Evolutionary conservation across 1,284 basidiomycete species (phyloP).

Genomic region (Fistulinella staudtii): DNA sequence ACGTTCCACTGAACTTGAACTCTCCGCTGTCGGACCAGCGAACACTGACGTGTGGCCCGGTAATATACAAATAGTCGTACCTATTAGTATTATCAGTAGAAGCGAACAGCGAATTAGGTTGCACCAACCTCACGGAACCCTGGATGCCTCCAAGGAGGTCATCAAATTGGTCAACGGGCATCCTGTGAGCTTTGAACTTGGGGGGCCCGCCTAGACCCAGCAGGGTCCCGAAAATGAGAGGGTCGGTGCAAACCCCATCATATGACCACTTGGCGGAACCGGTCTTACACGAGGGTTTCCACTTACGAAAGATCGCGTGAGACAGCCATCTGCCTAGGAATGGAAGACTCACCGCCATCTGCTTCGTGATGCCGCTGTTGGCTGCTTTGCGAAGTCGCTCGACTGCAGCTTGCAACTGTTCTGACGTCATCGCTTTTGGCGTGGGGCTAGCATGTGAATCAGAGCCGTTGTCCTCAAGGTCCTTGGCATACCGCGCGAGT

Average conservation of each 20-base stretch:
- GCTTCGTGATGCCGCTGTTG: slow-evolving; percentile 51
- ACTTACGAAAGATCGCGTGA: slow-evolving; percentile 32
- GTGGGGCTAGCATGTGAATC: slow-evolving; percentile 7
- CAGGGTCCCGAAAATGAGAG: slow-evolving; percentile 48
- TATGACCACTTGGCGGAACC: slow-evolving; percentile 49
- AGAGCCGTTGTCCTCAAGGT: slow-evolving; percentile 39
- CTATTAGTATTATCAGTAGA: slow-evolving; percentile 1
- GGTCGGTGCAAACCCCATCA: slow-evolving; percentile 52
- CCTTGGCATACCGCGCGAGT: slow-evolving; percentile 44
- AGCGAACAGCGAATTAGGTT: background rate
- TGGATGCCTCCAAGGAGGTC: slow-evolving; percentile 33
- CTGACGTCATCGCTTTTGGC: slow-evolving; percentile 37
- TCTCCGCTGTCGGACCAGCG: slow-evolving; percentile 50
- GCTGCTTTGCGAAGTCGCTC: slow-evolving; percentile 46
- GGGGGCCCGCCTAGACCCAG: slow-evolving; percentile 45
- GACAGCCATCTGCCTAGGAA: background rate
- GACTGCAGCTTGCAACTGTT: slow-evolving; percentile 42
- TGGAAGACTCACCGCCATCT: slow-evolving; percentile 40
- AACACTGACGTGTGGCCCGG: slow-evolving; percentile 44
- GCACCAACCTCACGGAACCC: slow-evolving; percentile 29
- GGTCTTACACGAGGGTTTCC: slow-evolving; percentile 50
- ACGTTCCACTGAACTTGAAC: slow-evolving; percentile 49
- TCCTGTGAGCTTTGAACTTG: slow-evolving; percentile 52
- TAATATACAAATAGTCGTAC: slow-evolving; percentile 34
- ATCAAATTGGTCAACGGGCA: slow-evolving; percentile 43